Evolutionary conservation across 306 rosid species (phyloP).

Genomic region (Medicago ruthenica): DNA sequence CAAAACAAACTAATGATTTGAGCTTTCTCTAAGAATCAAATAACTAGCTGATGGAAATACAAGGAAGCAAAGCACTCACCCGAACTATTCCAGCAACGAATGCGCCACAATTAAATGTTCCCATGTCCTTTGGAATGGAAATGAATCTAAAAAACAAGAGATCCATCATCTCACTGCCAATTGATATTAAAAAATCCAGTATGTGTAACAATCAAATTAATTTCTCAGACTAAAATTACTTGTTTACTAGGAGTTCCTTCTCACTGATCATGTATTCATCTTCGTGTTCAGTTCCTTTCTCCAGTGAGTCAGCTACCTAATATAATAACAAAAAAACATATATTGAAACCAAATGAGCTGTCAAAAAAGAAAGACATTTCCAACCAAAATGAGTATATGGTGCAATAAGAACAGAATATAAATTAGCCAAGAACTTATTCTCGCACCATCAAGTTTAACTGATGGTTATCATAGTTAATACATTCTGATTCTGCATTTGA

Average conservation of each 20-base stretch:
- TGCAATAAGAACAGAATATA: constrained; percentile 24
- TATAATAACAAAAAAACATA: constrained; percentile 12
- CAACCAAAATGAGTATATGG: constrained; percentile 8
- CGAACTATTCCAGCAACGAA: constrained; percentile 98
- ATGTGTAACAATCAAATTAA: not conserved
- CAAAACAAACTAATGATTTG: constrained; percentile 45
- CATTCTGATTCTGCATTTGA: too few species aligned
- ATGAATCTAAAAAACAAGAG: constrained; percentile 69
- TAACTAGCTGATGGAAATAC: constrained; percentile 13
- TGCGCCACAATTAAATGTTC: constrained; percentile 96
- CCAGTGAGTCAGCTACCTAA: constrained; percentile 97
- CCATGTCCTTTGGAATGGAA: constrained; percentile 99
- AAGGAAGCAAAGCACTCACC: constrained; percentile 55
- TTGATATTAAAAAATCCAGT: constrained; percentile 20
- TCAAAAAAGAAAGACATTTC: constrained; percentile 30
- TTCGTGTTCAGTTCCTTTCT: constrained; percentile 99
- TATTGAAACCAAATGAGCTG: constrained; percentile 21
- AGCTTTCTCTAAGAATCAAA: constrained; percentile 36
- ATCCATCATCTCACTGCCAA: constrained; percentile 39
- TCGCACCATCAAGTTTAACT: too few species aligned
- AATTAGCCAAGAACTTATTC: constrained; percentile 28
- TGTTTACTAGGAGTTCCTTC: constrained; percentile 96
- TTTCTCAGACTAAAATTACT: constrained; percentile 50
- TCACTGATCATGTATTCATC: constrained; percentile 99
- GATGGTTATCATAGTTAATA: too few species aligned